phyloP scores from a whole-genome alignment of 495 filamentous ascomycete species.

The Lindgomyces ingoldianus region DNA sequence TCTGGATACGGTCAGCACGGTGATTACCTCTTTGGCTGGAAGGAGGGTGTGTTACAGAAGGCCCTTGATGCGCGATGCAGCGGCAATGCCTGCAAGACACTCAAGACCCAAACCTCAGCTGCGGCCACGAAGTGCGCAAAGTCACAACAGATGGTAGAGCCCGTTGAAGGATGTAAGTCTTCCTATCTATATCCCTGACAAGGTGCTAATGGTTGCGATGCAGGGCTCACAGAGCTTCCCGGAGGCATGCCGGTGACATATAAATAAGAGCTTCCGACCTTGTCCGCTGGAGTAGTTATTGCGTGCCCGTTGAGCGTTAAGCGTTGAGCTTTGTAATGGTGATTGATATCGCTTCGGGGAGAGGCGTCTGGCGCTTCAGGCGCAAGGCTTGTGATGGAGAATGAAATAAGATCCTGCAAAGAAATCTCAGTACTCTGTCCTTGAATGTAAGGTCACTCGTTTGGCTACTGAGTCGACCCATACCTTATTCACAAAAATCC shows the following conservation, averaged over 20 bases:
- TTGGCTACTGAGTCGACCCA: too few relatives aligned
- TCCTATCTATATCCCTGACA: neutral
- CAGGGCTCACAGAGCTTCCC: conserved; percentile 28
- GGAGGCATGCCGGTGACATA: conserved; percentile 22
- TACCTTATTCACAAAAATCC: too few relatives aligned
- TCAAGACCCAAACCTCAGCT: conserved; percentile 47
- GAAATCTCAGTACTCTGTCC: too few relatives aligned
- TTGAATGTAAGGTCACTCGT: too few relatives aligned
- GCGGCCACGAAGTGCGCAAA: conserved; percentile 46
- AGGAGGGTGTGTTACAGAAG: conserved; percentile 48
- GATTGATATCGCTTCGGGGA: too few relatives aligned
- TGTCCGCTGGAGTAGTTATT: too few relatives aligned
- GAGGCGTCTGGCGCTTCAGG: too few relatives aligned
- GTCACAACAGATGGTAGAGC: conserved; percentile 43
- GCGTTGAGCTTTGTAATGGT: too few relatives aligned
- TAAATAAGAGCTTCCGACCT: too few relatives aligned
- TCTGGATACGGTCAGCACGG: conserved; percentile 51
- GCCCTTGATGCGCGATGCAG: conserved; percentile 53
- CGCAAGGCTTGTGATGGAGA: too few relatives aligned
- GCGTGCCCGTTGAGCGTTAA: too few relatives aligned
- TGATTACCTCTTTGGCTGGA: conserved; percentile 56
- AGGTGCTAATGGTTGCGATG: neutral
- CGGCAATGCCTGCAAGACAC: conserved; percentile 45
- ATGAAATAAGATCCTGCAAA: too few relatives aligned
- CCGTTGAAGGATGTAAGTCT: conserved; percentile 47